Evolutionary conservation across 176 grass and related monocot species (phyloP), one percentile per base, ranked within the genome.

Genomic region (Avena insularis): DNA sequence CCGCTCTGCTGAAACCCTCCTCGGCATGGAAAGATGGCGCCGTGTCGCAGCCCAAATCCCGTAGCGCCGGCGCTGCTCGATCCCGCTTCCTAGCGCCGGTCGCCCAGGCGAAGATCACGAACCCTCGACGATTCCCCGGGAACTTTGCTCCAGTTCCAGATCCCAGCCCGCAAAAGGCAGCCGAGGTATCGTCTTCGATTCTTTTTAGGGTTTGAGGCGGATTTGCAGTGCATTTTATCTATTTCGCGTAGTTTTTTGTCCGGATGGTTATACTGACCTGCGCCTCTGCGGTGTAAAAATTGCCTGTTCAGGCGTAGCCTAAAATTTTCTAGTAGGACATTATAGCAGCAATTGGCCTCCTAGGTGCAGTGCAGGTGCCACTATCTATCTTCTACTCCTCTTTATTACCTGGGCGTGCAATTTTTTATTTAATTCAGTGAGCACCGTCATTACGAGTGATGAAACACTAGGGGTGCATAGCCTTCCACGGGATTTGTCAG

Each of bases 121-220:
- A 23, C 13, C 48, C 72, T 29, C 72, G 13, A 17, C 21, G 72
- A 53, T 27, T 53, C 25, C 46, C 21, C 47, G 23, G 14, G 51
- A 13, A 75, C 29, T 10, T 53, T 29, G 72, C 47, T 31, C 47
- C 48, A 31, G 15, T 53, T 53, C 13, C 23, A 9, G 9, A 75
- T 53, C 48, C 7, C 47, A 31, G 7, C 23, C 72, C 21, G 72
- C 23, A 53, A 23, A 75, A 75, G 10, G 47, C 72, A 13, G 23
- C 47, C 72, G 21, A 75, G 72, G 72, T 75, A 75, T 75, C 47
- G 13, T 50, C 72, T 75, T 53, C 13, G 3, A 31, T 75, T 14
- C 72, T 75, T 53, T 75, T 75, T 75, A 53, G 47, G 72, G 72
- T 75, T 53, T 27, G 23, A 15, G 47, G 47, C 72, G 13, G 49